phyloP scores from a whole-genome alignment of 2,329 filamentous ascomycete species.

The Macroventuria anomochaeta region DNA sequence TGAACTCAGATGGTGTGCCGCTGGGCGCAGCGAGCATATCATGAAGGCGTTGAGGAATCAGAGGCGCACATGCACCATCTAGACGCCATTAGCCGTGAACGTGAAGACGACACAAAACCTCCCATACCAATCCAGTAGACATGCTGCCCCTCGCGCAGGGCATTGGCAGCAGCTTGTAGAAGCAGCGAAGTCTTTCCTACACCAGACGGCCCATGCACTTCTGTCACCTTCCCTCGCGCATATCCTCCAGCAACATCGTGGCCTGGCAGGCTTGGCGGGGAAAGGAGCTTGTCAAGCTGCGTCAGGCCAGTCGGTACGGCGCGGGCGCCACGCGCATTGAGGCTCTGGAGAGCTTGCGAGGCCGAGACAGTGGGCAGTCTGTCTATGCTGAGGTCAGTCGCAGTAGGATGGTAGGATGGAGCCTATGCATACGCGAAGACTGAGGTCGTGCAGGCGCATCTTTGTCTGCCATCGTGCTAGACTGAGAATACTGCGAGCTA shows the following conservation, averaged over 20 bases:
- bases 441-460: conserved; percentile 36
- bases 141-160: conserved; percentile 64
- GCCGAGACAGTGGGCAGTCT: conserved; percentile 79
- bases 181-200: conserved; percentile 84
- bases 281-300: conserved; percentile 55
- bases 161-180: conserved; percentile 71
- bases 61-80: conserved; percentile 58
- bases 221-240: conserved; percentile 77
- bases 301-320: conserved; percentile 56
- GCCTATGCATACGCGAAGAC: conserved; percentile 47
- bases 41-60: conserved; percentile 57
- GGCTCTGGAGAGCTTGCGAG: conserved; percentile 70
- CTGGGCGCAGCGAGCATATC: conserved; percentile 50
- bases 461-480: conserved; percentile 40
- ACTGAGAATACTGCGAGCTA: not conserved
- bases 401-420: not conserved
- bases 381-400: conserved; percentile 58
- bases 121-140: conserved; percentile 81
- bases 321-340: conserved; percentile 59
- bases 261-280: conserved; percentile 33
- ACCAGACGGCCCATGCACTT: conserved; percentile 87
- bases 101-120: not conserved
- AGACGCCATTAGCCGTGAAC: conserved; percentile 37
- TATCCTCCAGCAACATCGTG: conserved; percentile 60
- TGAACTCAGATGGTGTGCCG: conserved; percentile 22